These are phyloP conservation scores for Noccaea bulbosa DNA, from an alignment of 345 rosid species.

Conservation along the genomic window DNA sequence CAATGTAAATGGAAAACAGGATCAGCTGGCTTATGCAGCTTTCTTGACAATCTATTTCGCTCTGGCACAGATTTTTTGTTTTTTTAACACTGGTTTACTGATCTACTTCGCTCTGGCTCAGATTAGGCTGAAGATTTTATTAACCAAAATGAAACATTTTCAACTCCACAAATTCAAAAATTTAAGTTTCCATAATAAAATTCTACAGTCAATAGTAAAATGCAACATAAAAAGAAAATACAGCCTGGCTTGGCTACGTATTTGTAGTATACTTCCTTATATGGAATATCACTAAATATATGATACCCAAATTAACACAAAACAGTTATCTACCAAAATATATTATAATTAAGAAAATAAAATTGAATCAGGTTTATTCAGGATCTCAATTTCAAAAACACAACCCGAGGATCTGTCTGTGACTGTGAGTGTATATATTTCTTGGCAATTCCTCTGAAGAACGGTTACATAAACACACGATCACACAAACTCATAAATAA, in stretches of 20 bases:
- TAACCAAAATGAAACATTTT: slow-evolving; percentile 2
- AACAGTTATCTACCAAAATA: not conserved
- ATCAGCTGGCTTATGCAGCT: not conserved
- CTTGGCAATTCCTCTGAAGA: not conserved
- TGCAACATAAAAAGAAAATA: not conserved
- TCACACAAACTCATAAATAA: too few relatives aligned
- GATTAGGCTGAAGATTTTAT: slow-evolving; percentile 2
- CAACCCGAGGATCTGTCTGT: slow-evolving; percentile 16
- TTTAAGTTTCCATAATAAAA: slow-evolving; percentile 12
- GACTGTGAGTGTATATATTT: not conserved
- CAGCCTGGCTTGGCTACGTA: not conserved
- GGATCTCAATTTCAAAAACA: slow-evolving; percentile 16
- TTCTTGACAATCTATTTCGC: not conserved
- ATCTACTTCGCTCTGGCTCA: not conserved
- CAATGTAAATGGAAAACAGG: not conserved
- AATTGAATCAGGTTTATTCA: not conserved
- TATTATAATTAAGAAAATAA: not conserved
- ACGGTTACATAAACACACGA: slow-evolving; percentile 23
- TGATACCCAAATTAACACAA: slow-evolving; percentile 19
- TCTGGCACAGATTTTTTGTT: too few relatives aligned
- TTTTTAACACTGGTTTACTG: too few relatives aligned
- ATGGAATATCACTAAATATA: slow-evolving; percentile 3
- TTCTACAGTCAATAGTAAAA: slow-evolving; percentile 5
- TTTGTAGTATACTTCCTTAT: slow-evolving; percentile 18
- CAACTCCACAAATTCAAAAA: not conserved